These are phyloP conservation scores for Populus nigra DNA, from an alignment of 345 rosid species.

Conservation along the genomic window DNA sequence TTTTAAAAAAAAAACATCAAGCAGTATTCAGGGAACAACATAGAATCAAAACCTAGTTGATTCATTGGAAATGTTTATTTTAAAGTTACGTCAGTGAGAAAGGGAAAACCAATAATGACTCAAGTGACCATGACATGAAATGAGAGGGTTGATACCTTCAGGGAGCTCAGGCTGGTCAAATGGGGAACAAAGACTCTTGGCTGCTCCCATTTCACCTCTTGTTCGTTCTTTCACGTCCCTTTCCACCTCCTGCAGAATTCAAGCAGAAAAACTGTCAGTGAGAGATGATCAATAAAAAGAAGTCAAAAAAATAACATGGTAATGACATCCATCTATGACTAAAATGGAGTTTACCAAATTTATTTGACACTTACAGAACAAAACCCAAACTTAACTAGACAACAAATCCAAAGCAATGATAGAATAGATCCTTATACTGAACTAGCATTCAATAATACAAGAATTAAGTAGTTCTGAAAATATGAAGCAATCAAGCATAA, in stretches of 20 bases:
- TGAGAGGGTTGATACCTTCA: slow-evolving; percentile 37
- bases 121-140: background rate
- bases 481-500: background rate
- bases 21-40: background rate
- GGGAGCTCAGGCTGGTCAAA: slow-evolving; percentile 92
- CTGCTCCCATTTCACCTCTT: slow-evolving; percentile 90
- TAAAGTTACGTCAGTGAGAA: too few relatives aligned
- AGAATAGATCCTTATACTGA: background rate
- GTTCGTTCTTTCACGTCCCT: slow-evolving; percentile 84
- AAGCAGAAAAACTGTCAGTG: background rate
- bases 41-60: background rate
- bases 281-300: background rate
- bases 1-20: background rate
- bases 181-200: slow-evolving; percentile 89
- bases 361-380: background rate
- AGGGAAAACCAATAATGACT: background rate
- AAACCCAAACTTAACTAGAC: background rate
- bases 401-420: background rate
- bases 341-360: background rate
- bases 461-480: background rate
- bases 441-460: background rate
- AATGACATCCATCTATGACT: background rate
- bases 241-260: slow-evolving; percentile 68
- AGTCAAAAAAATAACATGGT: background rate
- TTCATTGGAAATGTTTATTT: too few relatives aligned